Conservation (phyloP, 768 basidiomycete species). For the Lentinula lateritia region DNA sequence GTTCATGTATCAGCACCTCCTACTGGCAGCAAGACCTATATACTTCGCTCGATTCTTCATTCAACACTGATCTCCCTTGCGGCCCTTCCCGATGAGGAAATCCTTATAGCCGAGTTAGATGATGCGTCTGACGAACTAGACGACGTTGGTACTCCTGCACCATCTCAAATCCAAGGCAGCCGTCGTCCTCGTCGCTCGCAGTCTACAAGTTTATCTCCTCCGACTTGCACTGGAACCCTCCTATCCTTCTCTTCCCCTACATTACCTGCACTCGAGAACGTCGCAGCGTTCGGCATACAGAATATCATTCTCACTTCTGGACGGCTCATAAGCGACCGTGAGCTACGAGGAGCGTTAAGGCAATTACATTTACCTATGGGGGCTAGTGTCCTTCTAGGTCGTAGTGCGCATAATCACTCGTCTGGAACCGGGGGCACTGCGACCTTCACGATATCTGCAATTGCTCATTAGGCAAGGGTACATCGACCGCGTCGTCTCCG, state of each 20-base stretch:
- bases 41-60: slow-evolving; percentile 73
- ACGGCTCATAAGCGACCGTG: slow-evolving; percentile 69
- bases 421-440: background rate
- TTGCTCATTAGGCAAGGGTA: slow-evolving; percentile 67
- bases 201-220: slow-evolving; percentile 10
- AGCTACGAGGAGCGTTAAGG: slow-evolving; percentile 65
- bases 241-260: slow-evolving; percentile 56
- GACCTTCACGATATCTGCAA: slow-evolving; percentile 52
- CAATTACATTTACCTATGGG: slow-evolving; percentile 57
- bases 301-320: slow-evolving; percentile 83
- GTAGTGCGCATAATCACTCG: slow-evolving; percentile 19
- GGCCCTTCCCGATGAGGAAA: slow-evolving; percentile 46
- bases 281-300: slow-evolving; percentile 67
- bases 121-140: slow-evolving; percentile 50
- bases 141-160: slow-evolving; percentile 23
- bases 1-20: slow-evolving; percentile 35
- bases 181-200: background rate
- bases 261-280: slow-evolving; percentile 43
- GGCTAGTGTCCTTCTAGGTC: slow-evolving; percentile 43
- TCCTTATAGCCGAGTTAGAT: slow-evolving; percentile 40
- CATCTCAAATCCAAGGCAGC: background rate
- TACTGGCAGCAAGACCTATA: slow-evolving; percentile 71
- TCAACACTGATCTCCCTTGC: slow-evolving; percentile 57
- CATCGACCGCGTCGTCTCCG: slow-evolving; percentile 60
- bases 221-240: slow-evolving; percentile 56